Base-by-base conservation (phyloP, 208 protist species). In the Trypanosoma mega region DNA sequence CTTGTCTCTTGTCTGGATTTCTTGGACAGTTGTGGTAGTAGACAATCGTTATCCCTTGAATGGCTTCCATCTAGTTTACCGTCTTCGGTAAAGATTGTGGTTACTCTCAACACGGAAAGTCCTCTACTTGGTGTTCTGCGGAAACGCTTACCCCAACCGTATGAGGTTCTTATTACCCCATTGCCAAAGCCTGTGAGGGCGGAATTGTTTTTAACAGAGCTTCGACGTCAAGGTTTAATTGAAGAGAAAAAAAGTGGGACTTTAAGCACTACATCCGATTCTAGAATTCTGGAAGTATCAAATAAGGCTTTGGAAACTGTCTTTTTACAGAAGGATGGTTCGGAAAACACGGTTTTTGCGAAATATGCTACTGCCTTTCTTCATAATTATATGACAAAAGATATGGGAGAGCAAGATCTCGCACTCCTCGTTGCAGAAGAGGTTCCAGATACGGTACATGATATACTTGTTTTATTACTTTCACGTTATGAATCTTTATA, bases 51-150 rank as follows among this genome's bases (percentile, higher is more conserved):
- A 14, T 44, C 65, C 26, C 64, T 80, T 21, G 82, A 80, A 47
- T 94, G 88, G 85, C 68, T 94, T 57, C 85, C 88, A 1, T 51
- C 73, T 45, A 82, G 57, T 60, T 73, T 94, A 23, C 80, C 88
- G 2, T 50, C 48, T 12, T 49, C 51, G 34, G 67, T 94, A 2
- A 77, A 68, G 45, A 53, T 92, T 43, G 73, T 91, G 36, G 51
- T 91, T 12, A 80, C 82, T 0, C 37, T 92, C 34, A 69, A 85
- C 53, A 92, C 82, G 4, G 78, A 85, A 21, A 82, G 80, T 55
- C 78, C 75, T 34, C 51, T 85, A n/a, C 80, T 94, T 31, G 48
- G 68, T n/a, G 34, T 73, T 26, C 60, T 92, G 57, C 79, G 88
- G 43, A 74, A 79, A 56, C 84, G 85, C 45, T 57, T 76, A 36